A percentile compares a stretch with the other conserved stretches of the same genome.
phyloP scores from a whole-genome alignment of 176 grass and related monocot species.

The Phragmites australis region DNA sequence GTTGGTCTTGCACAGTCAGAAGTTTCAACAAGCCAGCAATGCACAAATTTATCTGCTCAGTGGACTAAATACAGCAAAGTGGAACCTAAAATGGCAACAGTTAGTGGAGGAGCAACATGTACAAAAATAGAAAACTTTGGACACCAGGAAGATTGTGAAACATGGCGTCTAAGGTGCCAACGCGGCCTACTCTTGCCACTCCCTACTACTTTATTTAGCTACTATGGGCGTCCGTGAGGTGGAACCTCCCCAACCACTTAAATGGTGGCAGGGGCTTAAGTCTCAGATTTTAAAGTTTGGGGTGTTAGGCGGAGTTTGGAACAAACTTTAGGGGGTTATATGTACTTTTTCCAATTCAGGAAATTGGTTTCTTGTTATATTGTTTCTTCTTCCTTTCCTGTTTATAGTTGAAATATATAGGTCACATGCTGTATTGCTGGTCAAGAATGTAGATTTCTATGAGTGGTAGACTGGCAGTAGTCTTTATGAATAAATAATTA shows the following conservation, averaged over 20 bases:
- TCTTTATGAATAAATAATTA: constrained; percentile 16
- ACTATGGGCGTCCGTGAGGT: background rate
- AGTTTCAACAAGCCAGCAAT: constrained; percentile 33
- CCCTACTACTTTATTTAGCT: constrained; percentile 3
- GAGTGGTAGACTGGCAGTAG: background rate
- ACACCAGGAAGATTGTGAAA: constrained; percentile 54
- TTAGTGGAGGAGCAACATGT: background rate
- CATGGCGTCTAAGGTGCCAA: constrained; percentile 66
- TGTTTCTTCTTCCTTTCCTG: background rate
- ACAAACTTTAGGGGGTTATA: background rate
- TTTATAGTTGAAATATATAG: constrained; percentile 24
- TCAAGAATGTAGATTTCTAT: constrained; percentile 22
- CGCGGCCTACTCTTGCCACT: background rate
- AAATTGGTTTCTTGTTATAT: constrained; percentile 15
- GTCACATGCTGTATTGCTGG: background rate
- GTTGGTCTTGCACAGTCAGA: constrained; percentile 24
- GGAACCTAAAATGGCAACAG: constrained; percentile 26
- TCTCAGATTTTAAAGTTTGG: background rate
- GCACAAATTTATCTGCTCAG: constrained; percentile 27
- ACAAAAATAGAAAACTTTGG: constrained; percentile 35
- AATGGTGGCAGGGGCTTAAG: background rate
- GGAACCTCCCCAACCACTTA: background rate
- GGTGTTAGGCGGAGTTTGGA: background rate
- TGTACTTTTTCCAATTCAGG: background rate
- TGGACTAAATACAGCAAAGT: constrained; percentile 38